These are phyloP conservation scores for Funneliformis geosporum DNA, from an alignment of 192 early-diverging fungal species.

Conservation along the genomic window DNA sequence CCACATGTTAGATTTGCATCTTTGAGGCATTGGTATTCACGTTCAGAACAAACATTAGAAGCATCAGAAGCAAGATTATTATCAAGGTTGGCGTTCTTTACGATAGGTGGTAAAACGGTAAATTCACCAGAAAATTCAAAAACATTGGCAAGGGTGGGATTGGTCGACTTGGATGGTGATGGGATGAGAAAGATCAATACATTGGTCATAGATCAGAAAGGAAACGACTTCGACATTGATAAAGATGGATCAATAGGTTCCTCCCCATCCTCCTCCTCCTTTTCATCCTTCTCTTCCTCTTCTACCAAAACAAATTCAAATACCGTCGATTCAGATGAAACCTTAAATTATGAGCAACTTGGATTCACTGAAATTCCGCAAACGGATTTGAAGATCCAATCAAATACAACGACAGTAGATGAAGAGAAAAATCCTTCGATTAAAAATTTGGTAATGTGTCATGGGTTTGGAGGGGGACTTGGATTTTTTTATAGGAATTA, in stretches of 20 bases:
- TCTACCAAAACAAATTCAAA: neutral
- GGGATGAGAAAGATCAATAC: constrained; percentile 58
- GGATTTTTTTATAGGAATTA: constrained; percentile 74
- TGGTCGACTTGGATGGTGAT: constrained; percentile 55
- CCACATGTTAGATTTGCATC: constrained; percentile 29
- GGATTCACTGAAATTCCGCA: constrained; percentile 43
- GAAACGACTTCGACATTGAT: constrained; percentile 24
- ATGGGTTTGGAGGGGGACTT: constrained; percentile 80
- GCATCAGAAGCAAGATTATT: constrained; percentile 62
- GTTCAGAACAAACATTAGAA: constrained; percentile 45
- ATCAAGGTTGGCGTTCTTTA: constrained; percentile 54
- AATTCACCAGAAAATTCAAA: constrained; percentile 29
- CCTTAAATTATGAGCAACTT: constrained; percentile 36
- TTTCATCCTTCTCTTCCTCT: neutral
- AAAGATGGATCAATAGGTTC: constrained; percentile 11
- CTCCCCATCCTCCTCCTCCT: too few species aligned
- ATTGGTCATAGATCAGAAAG: constrained; percentile 56
- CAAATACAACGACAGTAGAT: neutral
- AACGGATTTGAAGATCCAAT: constrained; percentile 39
- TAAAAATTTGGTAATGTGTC: constrained; percentile 62
- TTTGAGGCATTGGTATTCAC: constrained; percentile 40
- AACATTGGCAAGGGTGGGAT: constrained; percentile 53
- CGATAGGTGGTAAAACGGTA: constrained; percentile 40
- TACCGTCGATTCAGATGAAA: constrained; percentile 32
- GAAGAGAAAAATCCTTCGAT: neutral